Evolutionary conservation across 75 land plant genomes (phyloP).

Genomic region (Larix kaempferi): DNA sequence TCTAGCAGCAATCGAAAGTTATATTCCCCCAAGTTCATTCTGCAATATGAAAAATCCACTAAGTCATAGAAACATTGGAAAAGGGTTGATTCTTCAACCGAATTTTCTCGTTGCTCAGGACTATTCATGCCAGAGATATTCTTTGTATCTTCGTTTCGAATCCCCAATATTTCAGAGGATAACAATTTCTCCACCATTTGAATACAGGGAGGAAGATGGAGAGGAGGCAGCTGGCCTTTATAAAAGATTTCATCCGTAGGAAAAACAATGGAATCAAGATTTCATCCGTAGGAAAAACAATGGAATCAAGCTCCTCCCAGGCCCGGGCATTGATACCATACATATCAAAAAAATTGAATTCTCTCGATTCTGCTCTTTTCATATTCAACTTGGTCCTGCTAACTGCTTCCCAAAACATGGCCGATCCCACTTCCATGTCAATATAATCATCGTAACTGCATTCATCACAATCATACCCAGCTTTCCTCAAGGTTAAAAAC

Average conservation of each 20-base stretch:
- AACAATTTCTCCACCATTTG: slow-evolving; percentile 32
- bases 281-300: too few species aligned
- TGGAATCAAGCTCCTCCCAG: not conserved
- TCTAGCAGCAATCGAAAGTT: too few species aligned
- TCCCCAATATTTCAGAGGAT: slow-evolving; percentile 5
- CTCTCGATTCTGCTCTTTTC: slow-evolving; percentile 7
- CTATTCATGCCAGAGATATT: not conserved
- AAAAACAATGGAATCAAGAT: too few species aligned
- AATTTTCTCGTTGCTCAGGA: not conserved
- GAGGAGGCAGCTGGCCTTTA: slow-evolving; percentile 55
- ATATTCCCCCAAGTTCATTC: too few species aligned
- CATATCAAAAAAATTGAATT: slow-evolving; percentile 19
- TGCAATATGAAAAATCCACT: too few species aligned
- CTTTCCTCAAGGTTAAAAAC: too few species aligned
- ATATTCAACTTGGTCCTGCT: slow-evolving; percentile 7
- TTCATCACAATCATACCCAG: slow-evolving; percentile 7
- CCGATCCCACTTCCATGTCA: slow-evolving; percentile 9
- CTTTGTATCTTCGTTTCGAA: not conserved
- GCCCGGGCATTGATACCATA: not conserved
- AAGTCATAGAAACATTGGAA: too few species aligned
- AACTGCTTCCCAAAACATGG: slow-evolving; percentile 11
- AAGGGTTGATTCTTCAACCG: not conserved
- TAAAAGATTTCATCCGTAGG: slow-evolving; percentile 61
- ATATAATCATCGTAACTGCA: slow-evolving; percentile 2
- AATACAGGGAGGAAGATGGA: slow-evolving; percentile 43